Base-by-base conservation (phyloP, 257 asterid genomes). In the Penstemon eatonii region DNA sequence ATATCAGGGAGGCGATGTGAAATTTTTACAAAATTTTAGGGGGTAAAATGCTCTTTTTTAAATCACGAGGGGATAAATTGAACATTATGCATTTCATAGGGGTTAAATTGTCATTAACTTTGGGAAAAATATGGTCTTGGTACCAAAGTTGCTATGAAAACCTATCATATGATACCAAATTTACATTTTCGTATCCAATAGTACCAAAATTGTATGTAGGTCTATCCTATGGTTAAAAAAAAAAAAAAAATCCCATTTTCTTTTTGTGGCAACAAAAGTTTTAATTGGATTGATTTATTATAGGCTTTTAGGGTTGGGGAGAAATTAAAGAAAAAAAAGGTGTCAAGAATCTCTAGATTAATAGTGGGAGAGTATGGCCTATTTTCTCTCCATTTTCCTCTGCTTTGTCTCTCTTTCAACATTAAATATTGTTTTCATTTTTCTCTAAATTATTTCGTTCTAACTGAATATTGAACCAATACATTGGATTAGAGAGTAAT, bases 301-400 rank as follows among this genome's bases (percentile, higher is more conserved):
- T 25, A 38, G 68, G 41, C 39, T 55, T 55, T 54, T 50, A 46
- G 25, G 53, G 19, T 33, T 9, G 12, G 69, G 62, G 66, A 43
- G n/a, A 0, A 49, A 49, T 9, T 49, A 1, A 1, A 0, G 3
- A 0, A 62, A 66, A 77, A 81, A 77, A 15, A 15, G 18, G 18
- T 15, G 84, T 86, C 89, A 83, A 79, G 76, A 33, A 47, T 70
- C 81, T 86, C 86, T 80, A 84, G 83, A 79, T 75, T 75, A 56
- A 67, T 66, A 25, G 33, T 25, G 33, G 89, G 79, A 73, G 25
- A 60, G 53, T 56, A 38, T 77, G 76, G n/a, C 63, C 60, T 12
- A 9, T 61, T 66, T 68, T 65, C 42, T 39, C 54, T 83, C 80
- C 75, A 50, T 46, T 11, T 56, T 71, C 75, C 56, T 53, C 71